These are phyloP conservation scores for Amanita fuliginea DNA, from an alignment of 768 basidiomycete species.

Conservation along the genomic window DNA sequence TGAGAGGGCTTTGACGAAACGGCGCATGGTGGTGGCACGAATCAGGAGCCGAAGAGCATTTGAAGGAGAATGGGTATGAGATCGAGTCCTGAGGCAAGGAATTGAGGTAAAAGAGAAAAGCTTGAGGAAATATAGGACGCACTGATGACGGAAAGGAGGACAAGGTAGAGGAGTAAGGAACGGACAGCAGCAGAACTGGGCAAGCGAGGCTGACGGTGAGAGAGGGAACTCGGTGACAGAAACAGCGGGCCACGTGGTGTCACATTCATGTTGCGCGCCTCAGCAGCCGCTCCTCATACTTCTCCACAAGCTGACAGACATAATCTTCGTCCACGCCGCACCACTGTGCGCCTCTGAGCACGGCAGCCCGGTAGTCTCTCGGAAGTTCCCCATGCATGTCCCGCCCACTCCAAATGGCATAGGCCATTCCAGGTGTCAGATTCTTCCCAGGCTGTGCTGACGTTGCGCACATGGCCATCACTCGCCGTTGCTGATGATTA, in stretches of 20 bases:
- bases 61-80: background rate
- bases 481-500: background rate
- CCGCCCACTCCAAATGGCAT: conserved; percentile 54
- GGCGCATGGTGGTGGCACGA: conserved; percentile 36
- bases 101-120: background rate
- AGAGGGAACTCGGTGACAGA: conserved; percentile 3
- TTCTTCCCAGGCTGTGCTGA: background rate
- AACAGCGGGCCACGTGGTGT: conserved; percentile 5
- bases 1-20: conserved; percentile 49
- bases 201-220: conserved; percentile 6
- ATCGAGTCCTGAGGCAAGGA: conserved; percentile 3
- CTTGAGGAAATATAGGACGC: background rate
- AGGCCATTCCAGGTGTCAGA: conserved; percentile 45
- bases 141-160: conserved; percentile 5
- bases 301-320: conserved; percentile 45
- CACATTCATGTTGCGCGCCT: conserved; percentile 8
- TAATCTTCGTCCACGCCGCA: conserved; percentile 43
- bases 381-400: conserved; percentile 55
- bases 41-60: conserved; percentile 9
- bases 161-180: conserved; percentile 8
- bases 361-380: conserved; percentile 36
- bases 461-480: background rate
- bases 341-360: conserved; percentile 42
- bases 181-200: background rate
- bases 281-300: conserved; percentile 52